Conservation (phyloP, 371 early-diverging fungal species). For the Circinella umbellata region DNA sequence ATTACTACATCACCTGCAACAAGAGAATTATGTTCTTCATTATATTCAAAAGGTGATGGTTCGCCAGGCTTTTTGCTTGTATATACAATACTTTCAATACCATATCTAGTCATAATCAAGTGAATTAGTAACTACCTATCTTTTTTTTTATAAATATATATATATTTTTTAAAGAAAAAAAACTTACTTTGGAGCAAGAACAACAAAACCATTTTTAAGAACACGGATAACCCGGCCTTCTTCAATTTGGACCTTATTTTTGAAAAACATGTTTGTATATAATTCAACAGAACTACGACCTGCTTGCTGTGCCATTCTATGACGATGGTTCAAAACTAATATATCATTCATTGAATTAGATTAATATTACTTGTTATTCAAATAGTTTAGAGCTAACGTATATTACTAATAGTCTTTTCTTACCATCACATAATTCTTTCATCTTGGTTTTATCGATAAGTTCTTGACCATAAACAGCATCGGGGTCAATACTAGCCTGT, state of each 20-base stretch:
- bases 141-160: too few species aligned
- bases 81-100: slow-evolving; percentile 93
- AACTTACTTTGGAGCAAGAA: slow-evolving; percentile 82
- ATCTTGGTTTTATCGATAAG: slow-evolving; percentile 81
- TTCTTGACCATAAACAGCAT: slow-evolving; percentile 65
- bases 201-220: slow-evolving; percentile 92
- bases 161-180: slow-evolving; percentile 16
- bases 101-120: slow-evolving; percentile 56
- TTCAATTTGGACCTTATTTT: slow-evolving; percentile 80
- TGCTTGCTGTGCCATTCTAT: slow-evolving; percentile 96
- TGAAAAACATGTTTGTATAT: slow-evolving; percentile 94
- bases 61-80: slow-evolving; percentile 34
- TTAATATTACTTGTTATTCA: background rate
- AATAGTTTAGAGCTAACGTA: background rate
- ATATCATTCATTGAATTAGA: background rate
- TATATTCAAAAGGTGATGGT: slow-evolving; percentile 37
- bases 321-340: slow-evolving; percentile 89
- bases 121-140: too few species aligned
- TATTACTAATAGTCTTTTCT: background rate
- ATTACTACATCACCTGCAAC: slow-evolving; percentile 57
- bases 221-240: slow-evolving; percentile 92
- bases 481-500: slow-evolving; percentile 77
- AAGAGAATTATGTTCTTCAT: slow-evolving; percentile 36
- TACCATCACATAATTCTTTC: slow-evolving; percentile 82
- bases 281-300: slow-evolving; percentile 93